Evolutionary conservation across 2,329 filamentous ascomycete species (phyloP).

Genomic region (Chrysoporthe puriensis): DNA sequence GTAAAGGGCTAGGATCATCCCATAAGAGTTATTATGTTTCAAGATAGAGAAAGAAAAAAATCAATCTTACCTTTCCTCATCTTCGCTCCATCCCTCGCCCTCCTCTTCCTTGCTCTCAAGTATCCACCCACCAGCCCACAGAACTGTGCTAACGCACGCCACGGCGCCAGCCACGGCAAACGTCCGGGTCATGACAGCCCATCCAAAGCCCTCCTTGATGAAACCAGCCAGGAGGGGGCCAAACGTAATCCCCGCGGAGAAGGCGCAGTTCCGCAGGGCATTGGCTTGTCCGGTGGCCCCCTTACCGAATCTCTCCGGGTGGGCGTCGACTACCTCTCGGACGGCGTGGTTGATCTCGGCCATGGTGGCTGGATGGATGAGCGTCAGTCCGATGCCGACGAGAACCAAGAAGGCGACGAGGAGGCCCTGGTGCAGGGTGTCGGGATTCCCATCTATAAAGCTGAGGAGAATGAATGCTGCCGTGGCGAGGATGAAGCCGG

Average conservation of each 20-base stretch:
- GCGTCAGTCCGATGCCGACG: constrained; percentile 8
- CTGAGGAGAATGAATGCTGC: constrained; percentile 8
- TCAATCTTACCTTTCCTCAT: constrained; percentile 6
- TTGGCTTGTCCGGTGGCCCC: constrained; percentile 14
- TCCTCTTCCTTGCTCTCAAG: background rate
- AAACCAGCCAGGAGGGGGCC: constrained; percentile 5
- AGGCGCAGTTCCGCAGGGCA: constrained; percentile 9
- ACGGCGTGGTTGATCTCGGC: constrained; percentile 16
- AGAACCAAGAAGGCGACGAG: constrained; percentile 5
- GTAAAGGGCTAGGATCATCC: background rate
- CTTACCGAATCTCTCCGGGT: constrained; percentile 4
- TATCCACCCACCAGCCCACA: constrained; percentile 12
- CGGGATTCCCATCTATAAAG: constrained; percentile 8
- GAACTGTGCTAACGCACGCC: constrained; percentile 4
- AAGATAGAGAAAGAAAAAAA: background rate
- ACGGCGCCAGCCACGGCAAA: constrained; percentile 9
- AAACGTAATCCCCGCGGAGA: constrained; percentile 10
- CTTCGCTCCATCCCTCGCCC: background rate
- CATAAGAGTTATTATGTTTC: no score
- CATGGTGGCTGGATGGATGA: constrained; percentile 13
- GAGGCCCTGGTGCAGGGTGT: background rate
- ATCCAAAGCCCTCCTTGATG: constrained; percentile 5
- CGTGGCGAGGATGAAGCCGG: constrained; percentile 10
- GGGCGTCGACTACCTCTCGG: constrained; percentile 1
- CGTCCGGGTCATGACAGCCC: constrained; percentile 11